phyloP scores from a whole-genome alignment of 2,329 filamentous ascomycete species.

The Trichophaea hybrida region DNA sequence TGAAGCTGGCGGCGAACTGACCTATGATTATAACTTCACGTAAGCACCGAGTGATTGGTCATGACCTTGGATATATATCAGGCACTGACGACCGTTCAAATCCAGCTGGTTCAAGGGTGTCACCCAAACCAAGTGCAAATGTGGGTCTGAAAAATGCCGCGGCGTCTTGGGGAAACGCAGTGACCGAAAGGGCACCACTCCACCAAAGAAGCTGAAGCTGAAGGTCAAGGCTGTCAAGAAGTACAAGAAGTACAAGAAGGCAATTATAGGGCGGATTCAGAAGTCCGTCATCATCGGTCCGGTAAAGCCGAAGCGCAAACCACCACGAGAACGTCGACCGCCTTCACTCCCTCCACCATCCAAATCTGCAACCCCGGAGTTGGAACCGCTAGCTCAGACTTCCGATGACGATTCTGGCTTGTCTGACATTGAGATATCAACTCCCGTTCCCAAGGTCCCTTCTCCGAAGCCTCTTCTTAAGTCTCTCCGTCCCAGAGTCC shows the following conservation, averaged over 20 bases:
- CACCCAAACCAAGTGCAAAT: slow-evolving; percentile 50
- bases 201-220: neutral
- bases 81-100: slow-evolving; percentile 12
- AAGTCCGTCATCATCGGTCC: neutral
- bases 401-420: neutral
- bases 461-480: neutral
- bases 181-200: slow-evolving; percentile 18
- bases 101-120: slow-evolving; percentile 43
- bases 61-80: neutral
- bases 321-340: slow-evolving; percentile 1
- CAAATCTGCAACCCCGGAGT: neutral
- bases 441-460: neutral
- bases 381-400: neutral
- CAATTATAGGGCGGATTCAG: neutral
- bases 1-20: slow-evolving; percentile 88
- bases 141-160: slow-evolving; percentile 46
- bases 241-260: neutral
- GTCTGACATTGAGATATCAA: neutral
- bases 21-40: slow-evolving; percentile 78
- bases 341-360: neutral
- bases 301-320: neutral
- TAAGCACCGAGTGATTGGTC: slow-evolving; percentile 30
- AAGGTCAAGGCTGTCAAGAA: neutral
- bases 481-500: slow-evolving; percentile 2
- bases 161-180: slow-evolving; percentile 40